Evolutionary conservation across 208 protist genomes (phyloP).

Genomic region (Trypanosomatidae sp.): DNA sequence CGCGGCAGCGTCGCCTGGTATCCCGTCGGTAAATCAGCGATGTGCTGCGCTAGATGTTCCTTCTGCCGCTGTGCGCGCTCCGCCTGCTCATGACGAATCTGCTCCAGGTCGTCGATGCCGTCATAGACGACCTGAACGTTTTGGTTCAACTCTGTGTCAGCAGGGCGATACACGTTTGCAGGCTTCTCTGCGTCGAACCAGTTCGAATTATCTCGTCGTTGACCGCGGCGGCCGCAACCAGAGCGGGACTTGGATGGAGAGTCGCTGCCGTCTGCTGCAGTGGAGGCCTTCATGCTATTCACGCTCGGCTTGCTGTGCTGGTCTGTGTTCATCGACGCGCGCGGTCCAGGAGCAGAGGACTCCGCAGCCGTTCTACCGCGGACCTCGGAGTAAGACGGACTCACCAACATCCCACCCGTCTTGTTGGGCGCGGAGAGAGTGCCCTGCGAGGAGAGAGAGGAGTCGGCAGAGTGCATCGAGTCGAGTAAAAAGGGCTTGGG

Average conservation of each 20-base stretch:
- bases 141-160: constrained; percentile 35
- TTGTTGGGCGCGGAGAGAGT: background rate
- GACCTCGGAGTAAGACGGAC: background rate
- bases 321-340: background rate
- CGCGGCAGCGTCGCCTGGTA: constrained; percentile 77
- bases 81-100: constrained; percentile 27
- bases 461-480: background rate
- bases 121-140: constrained; percentile 51
- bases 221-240: constrained; percentile 8
- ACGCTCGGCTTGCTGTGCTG: background rate
- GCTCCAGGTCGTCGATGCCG: constrained; percentile 40
- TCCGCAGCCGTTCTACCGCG: background rate
- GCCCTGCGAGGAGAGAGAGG: background rate
- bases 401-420: background rate
- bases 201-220: constrained; percentile 9
- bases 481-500: background rate
- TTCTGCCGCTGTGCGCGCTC: constrained; percentile 35
- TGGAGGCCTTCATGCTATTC: background rate
- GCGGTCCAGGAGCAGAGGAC: background rate
- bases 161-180: constrained; percentile 11
- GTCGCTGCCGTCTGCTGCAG: background rate
- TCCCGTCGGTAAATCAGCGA: constrained; percentile 66
- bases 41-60: constrained; percentile 50
- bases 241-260: background rate
- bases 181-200: constrained; percentile 21